Conservation (phyloP, 2,329 filamentous ascomycete genomes). For the Fusarium buharicum region DNA sequence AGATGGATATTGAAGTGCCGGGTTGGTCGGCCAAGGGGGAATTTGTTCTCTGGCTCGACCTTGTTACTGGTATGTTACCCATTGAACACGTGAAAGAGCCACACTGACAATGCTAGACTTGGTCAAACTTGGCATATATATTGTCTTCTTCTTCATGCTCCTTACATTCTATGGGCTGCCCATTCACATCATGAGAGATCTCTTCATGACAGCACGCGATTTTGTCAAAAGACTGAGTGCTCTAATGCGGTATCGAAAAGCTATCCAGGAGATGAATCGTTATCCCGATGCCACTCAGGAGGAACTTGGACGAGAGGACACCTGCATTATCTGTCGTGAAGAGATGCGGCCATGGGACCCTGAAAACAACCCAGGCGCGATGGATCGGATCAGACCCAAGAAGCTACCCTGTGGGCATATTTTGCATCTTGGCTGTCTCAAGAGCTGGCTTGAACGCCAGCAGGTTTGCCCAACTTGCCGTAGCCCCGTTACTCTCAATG, state of each 20-base stretch:
- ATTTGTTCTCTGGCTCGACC: slow-evolving; percentile 88
- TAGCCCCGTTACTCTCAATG: slow-evolving; percentile 70
- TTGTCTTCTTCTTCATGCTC: slow-evolving; percentile 92
- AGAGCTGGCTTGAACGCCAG: slow-evolving; percentile 96
- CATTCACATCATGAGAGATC: slow-evolving; percentile 94
- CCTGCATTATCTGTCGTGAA: slow-evolving; percentile 97
- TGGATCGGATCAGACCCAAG: slow-evolving; percentile 89
- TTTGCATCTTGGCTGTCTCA: slow-evolving; percentile 90
- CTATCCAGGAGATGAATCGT: slow-evolving; percentile 92
- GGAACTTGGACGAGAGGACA: slow-evolving; percentile 86
- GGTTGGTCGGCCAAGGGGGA: slow-evolving; percentile 97
- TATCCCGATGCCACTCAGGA: slow-evolving; percentile 92
- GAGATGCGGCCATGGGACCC: slow-evolving; percentile 87
- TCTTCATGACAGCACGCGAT: slow-evolving; percentile 92
- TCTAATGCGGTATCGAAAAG: slow-evolving; percentile 88
- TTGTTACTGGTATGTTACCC: slow-evolving; percentile 73
- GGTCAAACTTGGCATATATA: slow-evolving; percentile 87
- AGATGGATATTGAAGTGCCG: slow-evolving; percentile 93
- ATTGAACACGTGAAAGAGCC: slow-evolving; percentile 1
- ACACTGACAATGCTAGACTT: slow-evolving; percentile 70
- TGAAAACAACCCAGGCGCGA: slow-evolving; percentile 68
- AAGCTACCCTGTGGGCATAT: slow-evolving; percentile 97
- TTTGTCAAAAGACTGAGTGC: slow-evolving; percentile 91
- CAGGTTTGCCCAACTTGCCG: slow-evolving; percentile 97
- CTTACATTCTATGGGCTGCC: slow-evolving; percentile 94